Evolutionary conservation across 1,284 basidiomycete species (phyloP).

Genomic region (Peniophora sp.): DNA sequence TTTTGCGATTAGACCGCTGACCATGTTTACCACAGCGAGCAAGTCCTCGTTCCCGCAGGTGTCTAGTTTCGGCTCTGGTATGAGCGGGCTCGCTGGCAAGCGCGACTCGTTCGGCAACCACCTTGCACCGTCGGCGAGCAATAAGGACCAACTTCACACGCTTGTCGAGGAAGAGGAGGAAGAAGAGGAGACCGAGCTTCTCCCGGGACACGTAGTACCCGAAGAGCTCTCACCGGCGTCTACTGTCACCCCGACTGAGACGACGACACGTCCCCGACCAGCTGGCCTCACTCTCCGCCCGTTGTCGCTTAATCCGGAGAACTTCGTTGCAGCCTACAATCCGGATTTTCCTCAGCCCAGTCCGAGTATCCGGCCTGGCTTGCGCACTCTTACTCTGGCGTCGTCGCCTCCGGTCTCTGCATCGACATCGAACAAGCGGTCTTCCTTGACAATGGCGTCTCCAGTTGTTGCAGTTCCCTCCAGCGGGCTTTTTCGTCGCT

Average conservation of each 20-base stretch:
- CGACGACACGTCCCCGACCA: slow-evolving; percentile 47
- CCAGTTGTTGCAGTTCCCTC: slow-evolving; percentile 13
- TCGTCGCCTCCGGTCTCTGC: slow-evolving; percentile 20
- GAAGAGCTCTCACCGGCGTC: slow-evolving; percentile 12
- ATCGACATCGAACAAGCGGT: slow-evolving; percentile 17
- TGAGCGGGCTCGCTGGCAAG: slow-evolving; percentile 43
- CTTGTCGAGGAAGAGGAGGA: slow-evolving; percentile 78
- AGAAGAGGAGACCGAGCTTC: slow-evolving; percentile 40
- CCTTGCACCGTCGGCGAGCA: slow-evolving; percentile 45
- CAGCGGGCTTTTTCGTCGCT: slow-evolving; percentile 17
- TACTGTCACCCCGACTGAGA: slow-evolving; percentile 7
- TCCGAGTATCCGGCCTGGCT: slow-evolving; percentile 26
- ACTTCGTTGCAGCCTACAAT: slow-evolving; percentile 21
- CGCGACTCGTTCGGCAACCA: slow-evolving; percentile 73
- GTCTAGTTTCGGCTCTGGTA: slow-evolving; percentile 30
- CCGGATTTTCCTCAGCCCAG: slow-evolving; percentile 45
- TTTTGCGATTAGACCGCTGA: too few relatives aligned
- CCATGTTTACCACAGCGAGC: slow-evolving; percentile 23
- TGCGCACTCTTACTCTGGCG: slow-evolving; percentile 44
- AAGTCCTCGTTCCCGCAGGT: slow-evolving; percentile 50
- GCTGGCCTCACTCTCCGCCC: slow-evolving; percentile 59
- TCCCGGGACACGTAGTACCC: slow-evolving; percentile 12
- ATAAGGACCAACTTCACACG: slow-evolving; percentile 70
- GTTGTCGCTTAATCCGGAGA: slow-evolving; percentile 56
- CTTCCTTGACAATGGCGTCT: slow-evolving; percentile 19